Percentiles rank a stretch among this genome's conserved stretches.
These are phyloP conservation scores for Dendrocalamus latiflorus DNA, from an alignment of 202 grass and related monocot species.

Conservation along the genomic window DNA sequence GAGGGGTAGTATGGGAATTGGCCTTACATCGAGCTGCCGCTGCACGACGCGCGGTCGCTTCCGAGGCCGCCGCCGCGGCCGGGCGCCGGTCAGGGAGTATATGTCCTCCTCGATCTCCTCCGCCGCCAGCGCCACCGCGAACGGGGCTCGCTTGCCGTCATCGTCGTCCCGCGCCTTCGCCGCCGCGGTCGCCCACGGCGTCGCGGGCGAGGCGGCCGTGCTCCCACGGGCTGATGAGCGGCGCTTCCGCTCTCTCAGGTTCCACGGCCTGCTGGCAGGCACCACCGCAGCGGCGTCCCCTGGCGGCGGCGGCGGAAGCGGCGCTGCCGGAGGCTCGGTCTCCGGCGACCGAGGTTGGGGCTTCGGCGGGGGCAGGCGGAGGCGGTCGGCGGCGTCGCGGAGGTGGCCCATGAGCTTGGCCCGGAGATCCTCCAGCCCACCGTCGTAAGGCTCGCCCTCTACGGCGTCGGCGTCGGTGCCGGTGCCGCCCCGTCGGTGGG, in stretches of 20 bases:
- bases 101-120: constrained; percentile 90
- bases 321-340: not conserved
- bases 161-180: not conserved
- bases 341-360: not conserved
- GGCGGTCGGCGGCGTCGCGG: constrained; percentile 32
- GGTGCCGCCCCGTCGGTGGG: constrained; percentile 23
- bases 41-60: constrained; percentile 68
- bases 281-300: not conserved
- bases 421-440: constrained; percentile 31
- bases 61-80: constrained; percentile 63
- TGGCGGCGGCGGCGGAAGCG: not conserved
- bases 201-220: not conserved
- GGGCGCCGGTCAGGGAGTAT: constrained; percentile 70
- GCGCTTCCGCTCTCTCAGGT: constrained; percentile 57
- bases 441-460: not conserved
- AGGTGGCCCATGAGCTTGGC: constrained; percentile 59
- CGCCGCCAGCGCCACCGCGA: constrained; percentile 44
- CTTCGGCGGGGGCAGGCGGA: constrained; percentile 17
- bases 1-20: constrained; percentile 38
- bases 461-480: not conserved
- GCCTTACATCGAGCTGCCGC: constrained; percentile 77
- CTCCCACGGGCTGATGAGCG: not conserved
- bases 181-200: not conserved
- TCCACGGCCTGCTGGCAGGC: constrained; percentile 47
- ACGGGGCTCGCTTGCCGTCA: constrained; percentile 31